Evolutionary conservation across 2,329 filamentous ascomycete species (phyloP), one percentile per base, ranked within the genome.

Genomic region (Pseudogymnoascus sp.): DNA sequence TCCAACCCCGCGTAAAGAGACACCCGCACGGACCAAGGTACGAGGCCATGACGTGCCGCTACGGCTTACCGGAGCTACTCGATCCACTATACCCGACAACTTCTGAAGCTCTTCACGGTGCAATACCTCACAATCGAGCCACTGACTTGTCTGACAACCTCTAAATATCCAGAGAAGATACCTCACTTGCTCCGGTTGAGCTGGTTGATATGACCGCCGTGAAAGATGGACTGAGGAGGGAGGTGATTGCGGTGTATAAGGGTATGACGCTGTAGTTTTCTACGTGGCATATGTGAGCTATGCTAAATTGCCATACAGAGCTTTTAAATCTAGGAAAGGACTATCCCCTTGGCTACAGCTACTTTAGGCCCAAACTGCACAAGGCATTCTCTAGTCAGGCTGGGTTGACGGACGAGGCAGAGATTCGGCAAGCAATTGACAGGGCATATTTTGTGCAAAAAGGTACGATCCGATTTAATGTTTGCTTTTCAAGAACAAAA

Each of bases 221-320:
- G 28, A 55, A 55, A 33, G 49, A 55, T 5, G 9, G 83, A 64
- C 81, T 97, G 28, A 86, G 91, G 62, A 81, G 84, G 64, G 85
- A 95, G 72, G 93, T 96, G 52, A 89, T 96, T 66, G 82, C 83
- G 38, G 85, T 96, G 64, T 97, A 96, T 79, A 97, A 96, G 86
- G 90, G 91, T 91, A 72, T 12, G 66, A 40, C 1, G 28, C 28
- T 1, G 28, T 35, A 0, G 16, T 12, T 33, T 55, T 35, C 16
- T 41, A 14, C 49, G 14, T 14, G 28, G 25, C n/a, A 38, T 38
- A 61, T 38, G n/a, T 8, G 23, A 1, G 14, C 18, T 40, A 11
- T 12, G 58, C 33, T 41, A 7, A 40, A 31, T 12, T 8, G 14
- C 5, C 12, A 35, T 2, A 8, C 64, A 96, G 92, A 96, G 71